Base-by-base conservation (phyloP, 2,329 filamentous ascomycete species). In the Gliomastix tumulicola region DNA sequence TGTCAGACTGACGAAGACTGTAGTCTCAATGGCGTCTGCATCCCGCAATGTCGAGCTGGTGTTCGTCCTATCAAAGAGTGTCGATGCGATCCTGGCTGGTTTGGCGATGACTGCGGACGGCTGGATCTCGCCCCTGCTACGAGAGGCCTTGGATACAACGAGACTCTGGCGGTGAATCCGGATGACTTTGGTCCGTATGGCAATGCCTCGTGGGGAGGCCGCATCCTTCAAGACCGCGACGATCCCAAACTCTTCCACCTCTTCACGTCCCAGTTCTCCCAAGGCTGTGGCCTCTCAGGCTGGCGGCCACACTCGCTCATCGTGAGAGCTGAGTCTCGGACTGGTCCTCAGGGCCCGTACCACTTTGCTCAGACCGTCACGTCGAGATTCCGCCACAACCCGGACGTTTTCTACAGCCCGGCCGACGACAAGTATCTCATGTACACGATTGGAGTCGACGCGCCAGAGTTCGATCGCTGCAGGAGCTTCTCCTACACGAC, bases 131-230 rank as follows among this genome's bases (percentile, higher is more conserved):
- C 46, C 4, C 61, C 63, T 1, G 63, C 55, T 1, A 53, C 48
- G 3, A 47, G 57, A 30, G 51, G 53, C 35, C 60, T 56, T 0
- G 65, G 64, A 3, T 68, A 67, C 46, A 68, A 68, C 38, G 49
- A 62, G 38, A 25, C 22, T 9, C n/a, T n/a, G n/a, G n/a, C n/a
- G n/a, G n/a, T n/a, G n/a, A n/a, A n/a, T n/a, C n/a, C n/a, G n/a
- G n/a, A n/a, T n/a, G n/a, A n/a, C n/a, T n/a, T n/a, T n/a, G n/a
- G n/a, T n/a, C n/a, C n/a, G n/a, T n/a, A n/a, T n/a, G 54, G 58
- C 7, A 67, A 65, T 40, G 65, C 65, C 2, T 66, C 63, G 2
- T 67, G 65, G 65, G 62, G 64, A 12, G 62, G 59, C 2, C 55
- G 58, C 11, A 62, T 68, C 27, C 40, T 67, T 2, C 62, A 61